phyloP scores from a whole-genome alignment of 2,329 filamentous ascomycete genomes.

The Rutstroemia sp. region DNA sequence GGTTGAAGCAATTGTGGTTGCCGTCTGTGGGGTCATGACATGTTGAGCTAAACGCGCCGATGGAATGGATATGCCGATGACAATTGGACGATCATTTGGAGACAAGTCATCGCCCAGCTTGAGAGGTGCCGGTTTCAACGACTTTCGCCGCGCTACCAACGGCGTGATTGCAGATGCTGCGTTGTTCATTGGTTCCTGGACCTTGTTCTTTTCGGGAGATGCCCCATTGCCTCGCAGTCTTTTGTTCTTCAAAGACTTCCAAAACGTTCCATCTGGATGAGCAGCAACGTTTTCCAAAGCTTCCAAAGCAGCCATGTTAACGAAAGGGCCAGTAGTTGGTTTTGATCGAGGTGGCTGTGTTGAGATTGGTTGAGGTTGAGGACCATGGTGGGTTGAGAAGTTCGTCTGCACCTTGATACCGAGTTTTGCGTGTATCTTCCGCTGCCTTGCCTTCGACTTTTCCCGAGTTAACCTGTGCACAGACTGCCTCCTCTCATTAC shows the following conservation, averaged over 20 bases:
- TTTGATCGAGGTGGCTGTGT: constrained; percentile 19
- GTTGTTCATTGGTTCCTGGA: neutral
- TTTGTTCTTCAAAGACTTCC: constrained; percentile 26
- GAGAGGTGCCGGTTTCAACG: constrained; percentile 9
- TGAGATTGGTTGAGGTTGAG: constrained; percentile 36
- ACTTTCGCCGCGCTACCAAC: constrained; percentile 1
- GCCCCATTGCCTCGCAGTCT: constrained; percentile 9
- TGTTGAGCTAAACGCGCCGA: constrained; percentile 40
- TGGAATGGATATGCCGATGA: constrained; percentile 63
- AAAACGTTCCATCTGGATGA: constrained; percentile 21
- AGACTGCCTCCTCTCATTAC: constrained; percentile 22
- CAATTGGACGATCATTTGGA: constrained; percentile 62
- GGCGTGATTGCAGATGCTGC: neutral
- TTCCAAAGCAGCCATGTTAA: constrained; percentile 50
- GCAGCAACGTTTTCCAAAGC: constrained; percentile 42
- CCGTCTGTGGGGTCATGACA: constrained; percentile 44
- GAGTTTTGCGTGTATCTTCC: constrained; percentile 50
- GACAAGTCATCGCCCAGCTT: constrained; percentile 44
- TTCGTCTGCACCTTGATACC: constrained; percentile 65
- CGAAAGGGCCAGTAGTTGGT: constrained; percentile 28
- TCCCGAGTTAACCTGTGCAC: constrained; percentile 32
- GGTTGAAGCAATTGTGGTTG: constrained; percentile 21
- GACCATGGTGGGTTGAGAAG: constrained; percentile 43
- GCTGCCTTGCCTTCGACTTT: constrained; percentile 55
- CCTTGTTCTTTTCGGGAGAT: constrained; percentile 1